phyloP scores from a whole-genome alignment of 768 basidiomycete genomes.

The Aureoboletus auriporus region DNA sequence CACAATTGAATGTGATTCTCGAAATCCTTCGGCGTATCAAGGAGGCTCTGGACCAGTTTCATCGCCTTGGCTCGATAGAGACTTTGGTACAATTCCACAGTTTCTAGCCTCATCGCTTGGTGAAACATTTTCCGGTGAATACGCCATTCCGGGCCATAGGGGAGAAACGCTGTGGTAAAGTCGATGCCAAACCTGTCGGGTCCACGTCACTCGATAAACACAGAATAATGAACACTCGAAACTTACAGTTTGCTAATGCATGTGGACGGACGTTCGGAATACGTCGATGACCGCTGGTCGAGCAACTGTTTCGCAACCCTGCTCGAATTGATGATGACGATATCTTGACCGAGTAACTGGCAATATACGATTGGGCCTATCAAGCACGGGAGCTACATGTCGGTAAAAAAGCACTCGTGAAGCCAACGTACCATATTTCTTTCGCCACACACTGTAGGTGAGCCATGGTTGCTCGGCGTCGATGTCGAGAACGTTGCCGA shows the following conservation, averaged over 20 bases:
- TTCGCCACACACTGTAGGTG: conserved; percentile 26
- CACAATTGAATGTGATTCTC: conserved; percentile 24
- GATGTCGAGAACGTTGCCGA: conserved; percentile 25
- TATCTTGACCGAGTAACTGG: conserved; percentile 21
- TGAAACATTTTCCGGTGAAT: conserved; percentile 27
- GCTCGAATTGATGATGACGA: conserved; percentile 26
- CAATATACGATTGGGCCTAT: conserved; percentile 28
- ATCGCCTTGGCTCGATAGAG: conserved; percentile 21
- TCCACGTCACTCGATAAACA: background rate
- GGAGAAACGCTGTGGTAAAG: conserved; percentile 27
- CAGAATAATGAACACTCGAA: background rate
- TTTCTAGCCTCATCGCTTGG: conserved; percentile 22
- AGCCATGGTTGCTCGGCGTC: conserved; percentile 21
- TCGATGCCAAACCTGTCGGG: conserved; percentile 25
- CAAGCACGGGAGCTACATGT: background rate
- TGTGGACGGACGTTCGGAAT: conserved; percentile 26
- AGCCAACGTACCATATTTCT: conserved; percentile 23
- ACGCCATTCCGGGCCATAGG: conserved; percentile 26
- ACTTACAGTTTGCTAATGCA: conserved; percentile 21
- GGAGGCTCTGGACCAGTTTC: conserved; percentile 16
- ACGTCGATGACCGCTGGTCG: conserved; percentile 27
- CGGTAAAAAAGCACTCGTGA: background rate
- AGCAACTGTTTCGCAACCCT: conserved; percentile 25
- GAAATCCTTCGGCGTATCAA: conserved; percentile 22
- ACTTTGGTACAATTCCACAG: conserved; percentile 14